These are phyloP conservation scores for Penicillium goetzii DNA, from an alignment of 495 filamentous ascomycete genomes.

Conservation along the genomic window DNA sequence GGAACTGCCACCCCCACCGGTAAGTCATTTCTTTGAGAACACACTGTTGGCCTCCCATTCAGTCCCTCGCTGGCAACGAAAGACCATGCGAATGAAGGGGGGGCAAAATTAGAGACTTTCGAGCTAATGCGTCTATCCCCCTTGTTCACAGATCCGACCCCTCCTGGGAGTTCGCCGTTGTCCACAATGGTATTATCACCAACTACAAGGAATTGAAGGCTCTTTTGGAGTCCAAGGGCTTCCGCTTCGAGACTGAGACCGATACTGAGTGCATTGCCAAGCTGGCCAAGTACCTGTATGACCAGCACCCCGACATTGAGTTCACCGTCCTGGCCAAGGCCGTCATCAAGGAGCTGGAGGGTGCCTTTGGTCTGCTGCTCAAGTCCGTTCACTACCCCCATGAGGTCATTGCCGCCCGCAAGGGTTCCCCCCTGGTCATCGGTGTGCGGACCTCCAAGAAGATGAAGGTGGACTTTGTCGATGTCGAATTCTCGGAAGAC, in stretches of 20 bases:
- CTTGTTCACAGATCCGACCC: constrained; percentile 64
- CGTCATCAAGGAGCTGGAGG: constrained; percentile 96
- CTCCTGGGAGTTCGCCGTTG: constrained; percentile 93
- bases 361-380: constrained; percentile 92
- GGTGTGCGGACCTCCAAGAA: constrained; percentile 94
- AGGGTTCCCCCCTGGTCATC: constrained; percentile 95
- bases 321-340: constrained; percentile 96
- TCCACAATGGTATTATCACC: constrained; percentile 99
- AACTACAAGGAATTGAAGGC: constrained; percentile 99
- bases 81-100: constrained; percentile 5
- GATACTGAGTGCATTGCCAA: constrained; percentile 99
- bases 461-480: constrained; percentile 99
- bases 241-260: constrained; percentile 98
- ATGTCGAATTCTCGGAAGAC: constrained; percentile 94
- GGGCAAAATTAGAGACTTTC: constrained; percentile 1
- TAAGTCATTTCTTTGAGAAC: constrained; percentile 47
- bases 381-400: constrained; percentile 99
- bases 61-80: neutral
- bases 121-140: constrained; percentile 13
- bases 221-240: constrained; percentile 89
- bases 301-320: constrained; percentile 90
- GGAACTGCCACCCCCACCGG: constrained; percentile 98
- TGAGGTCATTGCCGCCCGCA: constrained; percentile 95
- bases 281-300: constrained; percentile 96
- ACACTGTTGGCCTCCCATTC: neutral